phyloP scores from a whole-genome alignment of 495 filamentous ascomycete genomes.

The Darksidea phi region DNA sequence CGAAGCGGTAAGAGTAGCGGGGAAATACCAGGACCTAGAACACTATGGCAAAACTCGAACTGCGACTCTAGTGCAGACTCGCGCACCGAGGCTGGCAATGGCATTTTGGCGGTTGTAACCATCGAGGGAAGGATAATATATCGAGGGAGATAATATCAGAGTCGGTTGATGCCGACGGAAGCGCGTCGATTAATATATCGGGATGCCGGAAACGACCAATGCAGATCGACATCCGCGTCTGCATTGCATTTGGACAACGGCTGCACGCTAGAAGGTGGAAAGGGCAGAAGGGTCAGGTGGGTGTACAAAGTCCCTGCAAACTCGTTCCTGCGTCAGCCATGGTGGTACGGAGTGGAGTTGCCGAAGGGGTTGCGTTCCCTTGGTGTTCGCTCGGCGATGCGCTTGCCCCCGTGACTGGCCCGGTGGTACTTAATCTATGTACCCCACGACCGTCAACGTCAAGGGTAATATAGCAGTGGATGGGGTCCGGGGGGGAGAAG shows the following conservation, averaged over 20 bases:
- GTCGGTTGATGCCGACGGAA: neutral
- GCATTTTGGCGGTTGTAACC: neutral
- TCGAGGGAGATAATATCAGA: neutral
- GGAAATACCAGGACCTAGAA: neutral
- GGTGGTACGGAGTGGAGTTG: neutral
- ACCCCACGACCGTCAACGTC: conserved; percentile 31
- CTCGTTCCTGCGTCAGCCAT: neutral
- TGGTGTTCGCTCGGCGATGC: conserved; percentile 15
- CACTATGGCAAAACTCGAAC: neutral
- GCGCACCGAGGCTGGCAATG: neutral
- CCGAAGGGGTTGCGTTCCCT: neutral
- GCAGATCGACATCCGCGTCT: conserved; percentile 13
- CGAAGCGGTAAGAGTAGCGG: neutral
- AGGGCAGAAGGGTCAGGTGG: neutral
- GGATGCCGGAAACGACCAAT: conserved; percentile 9
- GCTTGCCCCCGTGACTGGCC: conserved; percentile 11
- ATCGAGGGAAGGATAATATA: neutral
- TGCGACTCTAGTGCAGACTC: neutral
- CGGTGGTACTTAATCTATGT: conserved; percentile 31
- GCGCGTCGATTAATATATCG: neutral
- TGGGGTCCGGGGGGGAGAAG: conserved; percentile 23
- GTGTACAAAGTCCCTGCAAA: neutral
- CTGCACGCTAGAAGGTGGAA: neutral
- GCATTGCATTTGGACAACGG: conserved; percentile 4
- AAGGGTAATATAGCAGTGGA: conserved; percentile 13